Evolutionary conservation across 345 rosid genomes (phyloP).

Genomic region (Erodium maritimum): DNA sequence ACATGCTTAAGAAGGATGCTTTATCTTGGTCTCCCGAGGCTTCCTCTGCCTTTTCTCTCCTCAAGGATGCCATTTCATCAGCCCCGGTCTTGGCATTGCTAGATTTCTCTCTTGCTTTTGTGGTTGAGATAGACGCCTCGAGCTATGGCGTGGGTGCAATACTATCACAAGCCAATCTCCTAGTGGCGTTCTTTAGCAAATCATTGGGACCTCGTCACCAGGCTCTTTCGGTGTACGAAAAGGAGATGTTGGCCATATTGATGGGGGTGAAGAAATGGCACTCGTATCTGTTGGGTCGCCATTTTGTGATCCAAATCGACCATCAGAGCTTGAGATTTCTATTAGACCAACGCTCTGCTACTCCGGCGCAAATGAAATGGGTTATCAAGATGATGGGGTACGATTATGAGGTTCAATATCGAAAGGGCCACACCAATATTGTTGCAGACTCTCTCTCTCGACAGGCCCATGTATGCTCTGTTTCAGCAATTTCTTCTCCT

Average conservation of each 20-base stretch:
- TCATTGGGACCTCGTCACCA: not conserved
- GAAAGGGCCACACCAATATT: not conserved
- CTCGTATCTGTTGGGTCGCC: not conserved
- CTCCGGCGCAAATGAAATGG: not conserved
- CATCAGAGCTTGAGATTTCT: not conserved
- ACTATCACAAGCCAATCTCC: not conserved
- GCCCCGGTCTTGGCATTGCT: not conserved
- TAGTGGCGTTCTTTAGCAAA: not conserved
- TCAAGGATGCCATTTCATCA: not conserved
- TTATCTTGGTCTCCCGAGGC: not conserved
- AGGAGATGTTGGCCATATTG: not conserved
- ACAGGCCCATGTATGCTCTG: too few relatives aligned
- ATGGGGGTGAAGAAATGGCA: not conserved
- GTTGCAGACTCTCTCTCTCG: not conserved
- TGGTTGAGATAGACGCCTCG: not conserved
- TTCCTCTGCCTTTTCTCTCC: too few relatives aligned
- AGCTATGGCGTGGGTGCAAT: not conserved
- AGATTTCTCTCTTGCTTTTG: not conserved
- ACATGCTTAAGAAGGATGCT: not conserved
- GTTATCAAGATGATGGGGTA: not conserved
- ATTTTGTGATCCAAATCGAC: not conserved
- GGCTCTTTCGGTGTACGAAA: not conserved
- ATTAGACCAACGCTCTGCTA: not conserved
- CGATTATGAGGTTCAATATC: not conserved
- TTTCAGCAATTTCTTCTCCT: too few relatives aligned